Evolutionary conservation across 129 eudicot species (phyloP).

Genomic region (Oenanthe sinensis): DNA sequence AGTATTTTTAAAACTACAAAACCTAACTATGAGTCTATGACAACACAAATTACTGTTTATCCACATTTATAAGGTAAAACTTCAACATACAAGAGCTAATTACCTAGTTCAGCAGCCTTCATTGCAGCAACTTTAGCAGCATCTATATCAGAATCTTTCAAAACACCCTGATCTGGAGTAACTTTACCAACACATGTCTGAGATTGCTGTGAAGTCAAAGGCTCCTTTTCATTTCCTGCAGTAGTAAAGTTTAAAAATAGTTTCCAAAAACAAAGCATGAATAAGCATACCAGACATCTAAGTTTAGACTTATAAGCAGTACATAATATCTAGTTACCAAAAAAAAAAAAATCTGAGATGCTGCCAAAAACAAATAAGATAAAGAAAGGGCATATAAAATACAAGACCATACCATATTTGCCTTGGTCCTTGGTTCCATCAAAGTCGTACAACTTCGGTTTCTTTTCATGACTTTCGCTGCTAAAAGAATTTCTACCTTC

Average conservation of each 20-base stretch:
- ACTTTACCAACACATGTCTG: slow-evolving; percentile 29
- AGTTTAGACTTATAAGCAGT: neutral
- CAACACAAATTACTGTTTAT: neutral
- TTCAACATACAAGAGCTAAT: neutral
- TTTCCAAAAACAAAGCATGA: neutral
- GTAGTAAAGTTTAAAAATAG: slow-evolving; percentile 16
- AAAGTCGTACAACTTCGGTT: slow-evolving; percentile 39
- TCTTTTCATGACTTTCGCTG: slow-evolving; percentile 33
- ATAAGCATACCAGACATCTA: neutral
- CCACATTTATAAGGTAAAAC: neutral
- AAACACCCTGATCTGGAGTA: slow-evolving; percentile 37
- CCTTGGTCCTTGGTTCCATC: slow-evolving; percentile 24
- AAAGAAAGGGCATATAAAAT: neutral
- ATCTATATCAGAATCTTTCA: slow-evolving; percentile 74
- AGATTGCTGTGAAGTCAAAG: slow-evolving; percentile 35
- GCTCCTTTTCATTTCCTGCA: slow-evolving; percentile 29
- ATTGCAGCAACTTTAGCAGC: slow-evolving; percentile 96
- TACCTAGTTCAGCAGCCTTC: slow-evolving; percentile 98
- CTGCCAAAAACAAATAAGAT: neutral
- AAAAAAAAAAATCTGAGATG: neutral
- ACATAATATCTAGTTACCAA: neutral
- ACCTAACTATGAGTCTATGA: neutral
- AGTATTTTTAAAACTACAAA: neutral
- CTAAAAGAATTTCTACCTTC: slow-evolving; percentile 25
- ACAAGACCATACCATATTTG: slow-evolving; percentile 33